These are phyloP conservation scores for Candida broadrunensis DNA, from an alignment of 805 yeast genomes.

Conservation along the genomic window DNA sequence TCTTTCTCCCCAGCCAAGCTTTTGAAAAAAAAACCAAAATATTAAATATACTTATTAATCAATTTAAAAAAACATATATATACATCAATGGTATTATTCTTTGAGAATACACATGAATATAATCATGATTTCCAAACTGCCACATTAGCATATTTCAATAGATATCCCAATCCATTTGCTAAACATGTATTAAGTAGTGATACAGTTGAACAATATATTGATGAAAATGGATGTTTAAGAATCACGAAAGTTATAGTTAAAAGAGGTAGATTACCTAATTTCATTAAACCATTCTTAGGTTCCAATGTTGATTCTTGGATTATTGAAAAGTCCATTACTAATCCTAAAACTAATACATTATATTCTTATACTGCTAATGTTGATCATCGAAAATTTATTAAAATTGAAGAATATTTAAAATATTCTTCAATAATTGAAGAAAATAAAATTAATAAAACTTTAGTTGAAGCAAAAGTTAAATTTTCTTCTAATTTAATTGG, in stretches of 20 bases:
- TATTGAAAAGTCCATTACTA: conserved; percentile 72
- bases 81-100: conserved; percentile 40
- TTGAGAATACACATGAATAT: conserved; percentile 28
- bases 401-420: conserved; percentile 72
- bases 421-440: conserved; percentile 38
- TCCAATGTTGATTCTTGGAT: conserved; percentile 73
- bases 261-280: conserved; percentile 74
- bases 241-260: conserved; percentile 75
- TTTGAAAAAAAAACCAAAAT: no score
- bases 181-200: conserved; percentile 82
- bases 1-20: no score
- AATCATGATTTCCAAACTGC: conserved; percentile 64
- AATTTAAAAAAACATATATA: no score
- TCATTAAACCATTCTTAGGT: conserved; percentile 75
- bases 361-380: conserved; percentile 74
- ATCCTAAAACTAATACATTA: conserved; percentile 55
- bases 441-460: conserved; percentile 28
- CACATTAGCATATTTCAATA: conserved; percentile 65
- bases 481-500: conserved; percentile 70
- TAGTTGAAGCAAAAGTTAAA: conserved; percentile 58
- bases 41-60: no score
- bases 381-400: conserved; percentile 76
- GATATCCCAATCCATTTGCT: conserved; percentile 74
- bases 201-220: conserved; percentile 61
- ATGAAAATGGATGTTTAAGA: conserved; percentile 59